Evolutionary conservation across 257 asterid genomes (phyloP).

Genomic region (Fraxinus pennsylvanica): DNA sequence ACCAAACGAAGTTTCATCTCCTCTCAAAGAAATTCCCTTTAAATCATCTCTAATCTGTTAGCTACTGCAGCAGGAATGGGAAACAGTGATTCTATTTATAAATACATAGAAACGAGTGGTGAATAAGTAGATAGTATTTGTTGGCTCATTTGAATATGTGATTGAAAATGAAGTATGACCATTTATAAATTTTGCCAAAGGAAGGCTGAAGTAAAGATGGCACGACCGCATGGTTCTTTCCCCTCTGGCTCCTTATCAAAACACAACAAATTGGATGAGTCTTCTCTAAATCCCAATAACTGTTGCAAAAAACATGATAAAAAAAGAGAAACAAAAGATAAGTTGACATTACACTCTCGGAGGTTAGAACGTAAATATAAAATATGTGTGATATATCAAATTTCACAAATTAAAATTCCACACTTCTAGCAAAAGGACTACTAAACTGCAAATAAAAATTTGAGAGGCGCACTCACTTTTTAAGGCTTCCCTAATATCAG

Average conservation of each 20-base stretch:
- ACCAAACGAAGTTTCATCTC: too few species aligned
- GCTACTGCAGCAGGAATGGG: too few species aligned
- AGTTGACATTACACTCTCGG: not conserved
- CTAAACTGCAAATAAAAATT: not conserved
- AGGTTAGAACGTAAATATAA: not conserved
- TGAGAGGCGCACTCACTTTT: not conserved
- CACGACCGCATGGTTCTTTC: not conserved
- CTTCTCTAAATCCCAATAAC: not conserved
- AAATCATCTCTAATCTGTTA: too few species aligned
- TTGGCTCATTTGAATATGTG: too few species aligned
- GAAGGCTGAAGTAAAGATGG: not conserved
- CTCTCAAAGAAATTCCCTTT: too few species aligned
- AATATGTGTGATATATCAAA: not conserved
- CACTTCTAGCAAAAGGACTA: not conserved
- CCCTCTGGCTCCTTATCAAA: not conserved
- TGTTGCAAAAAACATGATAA: not conserved
- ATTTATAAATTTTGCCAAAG: too few species aligned
- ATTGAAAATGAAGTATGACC: too few species aligned
- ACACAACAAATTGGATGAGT: not conserved
- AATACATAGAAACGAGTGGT: too few species aligned
- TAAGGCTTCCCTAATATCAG: not conserved
- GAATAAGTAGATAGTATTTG: too few species aligned
- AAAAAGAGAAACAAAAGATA: not conserved
- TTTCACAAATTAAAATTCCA: not conserved
- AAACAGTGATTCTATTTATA: too few species aligned